Conservation (phyloP, 2,329 filamentous ascomycete genomes). For the Epichloe sibirici region DNA sequence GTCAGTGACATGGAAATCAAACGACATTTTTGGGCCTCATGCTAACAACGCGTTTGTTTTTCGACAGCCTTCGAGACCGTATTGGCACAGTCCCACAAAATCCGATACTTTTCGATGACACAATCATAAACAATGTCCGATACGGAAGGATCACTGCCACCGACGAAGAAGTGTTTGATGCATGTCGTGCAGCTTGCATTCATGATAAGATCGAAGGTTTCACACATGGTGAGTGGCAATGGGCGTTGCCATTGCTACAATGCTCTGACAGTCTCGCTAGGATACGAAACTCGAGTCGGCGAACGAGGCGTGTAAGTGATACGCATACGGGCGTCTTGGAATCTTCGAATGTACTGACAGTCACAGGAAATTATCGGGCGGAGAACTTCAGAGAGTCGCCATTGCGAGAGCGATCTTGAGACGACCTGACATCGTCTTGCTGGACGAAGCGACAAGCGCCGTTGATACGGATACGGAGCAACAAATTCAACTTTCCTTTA, state of each 20-base stretch:
- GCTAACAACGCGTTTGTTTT: constrained; percentile 10
- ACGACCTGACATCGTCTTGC: constrained; percentile 59
- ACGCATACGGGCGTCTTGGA: not conserved
- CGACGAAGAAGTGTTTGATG: constrained; percentile 42
- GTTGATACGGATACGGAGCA: constrained; percentile 60
- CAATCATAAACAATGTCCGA: constrained; percentile 46
- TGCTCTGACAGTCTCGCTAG: constrained; percentile 12
- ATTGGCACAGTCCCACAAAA: constrained; percentile 46
- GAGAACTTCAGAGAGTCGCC: constrained; percentile 53
- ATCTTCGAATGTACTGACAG: constrained; percentile 11
- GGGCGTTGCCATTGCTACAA: not conserved
- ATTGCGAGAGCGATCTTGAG: constrained; percentile 64
- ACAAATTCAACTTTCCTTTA: constrained; percentile 51
- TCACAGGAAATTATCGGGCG: constrained; percentile 47
- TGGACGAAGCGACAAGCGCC: constrained; percentile 70
- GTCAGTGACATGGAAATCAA: constrained; percentile 13
- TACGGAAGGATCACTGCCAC: constrained; percentile 42
- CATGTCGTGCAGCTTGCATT: constrained; percentile 42
- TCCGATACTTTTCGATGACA: constrained; percentile 44
- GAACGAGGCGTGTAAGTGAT: constrained; percentile 35
- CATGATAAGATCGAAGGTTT: constrained; percentile 46
- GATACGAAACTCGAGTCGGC: constrained; percentile 38
- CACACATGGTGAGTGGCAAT: constrained; percentile 27
- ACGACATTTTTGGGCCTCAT: not conserved
- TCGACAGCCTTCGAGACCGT: constrained; percentile 33